Percentiles rank a stretch among this genome's conserved stretches.
Evolutionary conservation across 2,329 filamentous ascomycete species (phyloP).

Genomic region (Fusarium penzigii): DNA sequence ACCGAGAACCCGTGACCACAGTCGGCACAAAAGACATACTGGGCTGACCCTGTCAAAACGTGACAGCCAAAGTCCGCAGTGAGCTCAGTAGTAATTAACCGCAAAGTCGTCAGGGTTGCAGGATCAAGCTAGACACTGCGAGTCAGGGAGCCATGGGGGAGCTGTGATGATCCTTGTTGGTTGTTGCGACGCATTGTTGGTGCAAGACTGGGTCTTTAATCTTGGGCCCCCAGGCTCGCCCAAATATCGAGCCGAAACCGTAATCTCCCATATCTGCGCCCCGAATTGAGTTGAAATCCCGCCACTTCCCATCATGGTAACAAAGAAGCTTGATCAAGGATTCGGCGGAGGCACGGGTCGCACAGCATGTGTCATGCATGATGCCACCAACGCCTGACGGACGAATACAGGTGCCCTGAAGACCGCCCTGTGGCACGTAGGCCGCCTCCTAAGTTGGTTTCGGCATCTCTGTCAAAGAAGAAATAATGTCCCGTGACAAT

Average conservation of each 20-base stretch:
- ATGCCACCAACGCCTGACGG: conserved; percentile 16
- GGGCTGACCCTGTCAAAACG: too few relatives aligned
- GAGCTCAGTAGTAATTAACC: not conserved
- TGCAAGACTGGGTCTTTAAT: not conserved
- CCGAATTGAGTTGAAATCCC: conserved; percentile 1
- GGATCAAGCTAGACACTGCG: not conserved
- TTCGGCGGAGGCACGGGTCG: conserved; percentile 9
- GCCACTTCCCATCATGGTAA: conserved; percentile 14
- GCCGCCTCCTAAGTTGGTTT: conserved; percentile 18
- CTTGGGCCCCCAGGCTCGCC: not conserved
- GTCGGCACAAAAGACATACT: too few relatives aligned
- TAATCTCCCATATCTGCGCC: conserved; percentile 5
- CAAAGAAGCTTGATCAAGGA: conserved; percentile 4
- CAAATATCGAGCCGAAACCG: not conserved
- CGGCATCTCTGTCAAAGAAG: conserved; percentile 16
- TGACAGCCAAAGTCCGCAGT: not conserved
- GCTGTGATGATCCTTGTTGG: not conserved
- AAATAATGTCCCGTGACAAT: conserved; percentile 10
- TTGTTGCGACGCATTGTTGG: not conserved
- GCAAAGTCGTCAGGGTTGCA: not conserved
- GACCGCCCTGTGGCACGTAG: conserved; percentile 6
- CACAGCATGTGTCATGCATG: conserved; percentile 26
- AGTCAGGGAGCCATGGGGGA: not conserved
- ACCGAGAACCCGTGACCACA: not conserved
- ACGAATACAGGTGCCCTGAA: conserved; percentile 9